Base-by-base conservation (phyloP, 2,329 filamentous ascomycete genomes). In the Gnomoniopsis sp. region DNA sequence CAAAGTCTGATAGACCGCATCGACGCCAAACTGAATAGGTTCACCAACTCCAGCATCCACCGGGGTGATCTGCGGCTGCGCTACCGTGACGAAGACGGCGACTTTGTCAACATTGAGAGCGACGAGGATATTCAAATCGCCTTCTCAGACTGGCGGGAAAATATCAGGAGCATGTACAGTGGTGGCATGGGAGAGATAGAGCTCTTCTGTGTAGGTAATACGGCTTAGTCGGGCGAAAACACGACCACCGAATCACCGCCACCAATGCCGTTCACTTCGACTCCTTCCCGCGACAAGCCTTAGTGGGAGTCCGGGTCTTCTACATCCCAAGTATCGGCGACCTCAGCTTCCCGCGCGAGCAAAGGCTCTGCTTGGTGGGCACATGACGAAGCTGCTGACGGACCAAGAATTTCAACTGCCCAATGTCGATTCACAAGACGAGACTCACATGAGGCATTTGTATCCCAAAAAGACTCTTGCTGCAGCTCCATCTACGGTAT, bases 41-140 rank as follows among this genome's bases (percentile, higher is more conserved):
- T 93, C 67, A 96, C 91, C 21, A 88, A 83, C 66, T 89, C 90
- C 70, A 93, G 89, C 55, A 93, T 97, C 68, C 87, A 87, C 66
- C 88, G 86, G 68, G 90, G 91, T 62, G 88, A 88, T 65, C 85
- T 97, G 66, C 91, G 92, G 74, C 78, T 99, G 57, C 90, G 92
- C 62, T 99, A 98, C 73, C 84, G 88, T 53, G 95, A 99, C 69
- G 89, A 93, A 68, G 95, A 99, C 65, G 90, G 90, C 51, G 95
- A 98, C 69, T 93, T 88, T 70, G 90, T 99, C 62, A 93, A 88
- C 53, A 97, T 99, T 56, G 89, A 95, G 71, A 93, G 89, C 62
- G 95, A 99, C 68, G 95, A 99, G 68, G 95, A 97, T 65, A 95
- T 99, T 47, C 91, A 96, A 68, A 92, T 95, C 66, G 95, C 95